Conservation (phyloP, 2,329 filamentous ascomycete species). For the Trichophyton schoenleinii region DNA sequence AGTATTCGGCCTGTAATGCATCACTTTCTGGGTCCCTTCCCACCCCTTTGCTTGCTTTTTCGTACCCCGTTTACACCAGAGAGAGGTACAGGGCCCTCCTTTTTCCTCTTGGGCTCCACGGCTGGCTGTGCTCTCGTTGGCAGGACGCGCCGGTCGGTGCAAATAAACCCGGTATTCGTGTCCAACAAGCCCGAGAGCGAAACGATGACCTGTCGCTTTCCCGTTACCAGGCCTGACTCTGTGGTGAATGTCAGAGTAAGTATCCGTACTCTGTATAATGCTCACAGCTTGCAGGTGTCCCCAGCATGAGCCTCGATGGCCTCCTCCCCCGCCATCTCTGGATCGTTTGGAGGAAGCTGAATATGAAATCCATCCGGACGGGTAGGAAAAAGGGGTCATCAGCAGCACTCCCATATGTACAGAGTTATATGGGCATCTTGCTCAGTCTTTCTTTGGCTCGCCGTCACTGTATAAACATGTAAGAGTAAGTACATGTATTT, state of each 20-base stretch:
- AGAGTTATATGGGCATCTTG: no score
- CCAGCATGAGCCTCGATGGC: not conserved
- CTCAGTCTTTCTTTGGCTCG: not conserved
- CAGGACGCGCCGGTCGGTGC: slow-evolving; percentile 1
- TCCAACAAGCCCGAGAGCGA: slow-evolving; percentile 2
- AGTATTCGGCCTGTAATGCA: slow-evolving; percentile 3
- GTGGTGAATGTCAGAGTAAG: no score
- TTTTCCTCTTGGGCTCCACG: not conserved
- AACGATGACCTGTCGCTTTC: not conserved
- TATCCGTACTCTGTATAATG: no score
- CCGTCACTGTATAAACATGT: not conserved
- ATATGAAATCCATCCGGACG: not conserved
- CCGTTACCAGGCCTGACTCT: not conserved
- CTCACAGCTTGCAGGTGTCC: no score
- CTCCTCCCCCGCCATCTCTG: not conserved
- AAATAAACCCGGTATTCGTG: slow-evolving; percentile 4
- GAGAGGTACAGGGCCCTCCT: not conserved
- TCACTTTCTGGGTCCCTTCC: not conserved
- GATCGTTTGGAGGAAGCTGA: no score
- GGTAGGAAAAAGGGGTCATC: not conserved
- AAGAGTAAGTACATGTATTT: not conserved
- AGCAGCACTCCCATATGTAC: not conserved
- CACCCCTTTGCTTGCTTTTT: not conserved
- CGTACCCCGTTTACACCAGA: not conserved
- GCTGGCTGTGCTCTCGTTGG: not conserved